Conservation (phyloP, 2,329 filamentous ascomycete species). For the Fusarium protoensiforme region DNA sequence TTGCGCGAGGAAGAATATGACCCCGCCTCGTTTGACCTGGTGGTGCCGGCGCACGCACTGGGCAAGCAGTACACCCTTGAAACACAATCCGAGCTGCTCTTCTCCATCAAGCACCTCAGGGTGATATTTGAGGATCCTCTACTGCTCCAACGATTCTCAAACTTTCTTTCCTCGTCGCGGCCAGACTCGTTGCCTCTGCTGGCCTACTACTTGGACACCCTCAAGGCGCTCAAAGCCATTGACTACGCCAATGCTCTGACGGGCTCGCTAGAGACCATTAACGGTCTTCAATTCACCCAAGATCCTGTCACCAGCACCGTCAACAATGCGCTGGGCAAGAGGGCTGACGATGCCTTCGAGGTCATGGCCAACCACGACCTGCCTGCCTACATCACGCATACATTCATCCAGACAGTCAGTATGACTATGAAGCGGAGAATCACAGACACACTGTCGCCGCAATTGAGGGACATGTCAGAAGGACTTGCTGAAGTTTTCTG, state of each 20-base stretch:
- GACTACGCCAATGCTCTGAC: constrained; percentile 77
- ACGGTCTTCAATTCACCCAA: constrained; percentile 65
- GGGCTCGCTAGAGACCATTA: constrained; percentile 67
- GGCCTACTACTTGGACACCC: constrained; percentile 76
- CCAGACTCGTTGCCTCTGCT: constrained; percentile 73
- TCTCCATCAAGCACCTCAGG: constrained; percentile 73
- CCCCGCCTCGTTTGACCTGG: constrained; percentile 37
- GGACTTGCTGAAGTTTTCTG: constrained; percentile 83
- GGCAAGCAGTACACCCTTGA: constrained; percentile 65
- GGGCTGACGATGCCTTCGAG: constrained; percentile 73
- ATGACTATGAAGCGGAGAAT: constrained; percentile 75
- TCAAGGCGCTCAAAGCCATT: constrained; percentile 78
- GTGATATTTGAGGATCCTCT: constrained; percentile 73
- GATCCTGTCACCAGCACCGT: constrained; percentile 61
- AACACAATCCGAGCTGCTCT: constrained; percentile 71
- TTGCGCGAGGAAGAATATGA: constrained; percentile 38
- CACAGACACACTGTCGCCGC: constrained; percentile 72
- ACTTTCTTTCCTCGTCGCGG: constrained; percentile 70
- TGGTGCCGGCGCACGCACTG: constrained; percentile 32
- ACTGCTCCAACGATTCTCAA: constrained; percentile 73
- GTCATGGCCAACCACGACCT: constrained; percentile 74
- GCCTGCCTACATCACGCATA: constrained; percentile 76
- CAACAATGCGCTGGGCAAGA: constrained; percentile 70
- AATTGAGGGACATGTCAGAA: constrained; percentile 76
- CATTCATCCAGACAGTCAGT: constrained; percentile 76